A percentile compares a stretch with the other conserved stretches of the same genome.
These are phyloP conservation scores for Ascocoryne sarcoides DNA, from an alignment of 2,329 filamentous ascomycete genomes.

Conservation along the genomic window DNA sequence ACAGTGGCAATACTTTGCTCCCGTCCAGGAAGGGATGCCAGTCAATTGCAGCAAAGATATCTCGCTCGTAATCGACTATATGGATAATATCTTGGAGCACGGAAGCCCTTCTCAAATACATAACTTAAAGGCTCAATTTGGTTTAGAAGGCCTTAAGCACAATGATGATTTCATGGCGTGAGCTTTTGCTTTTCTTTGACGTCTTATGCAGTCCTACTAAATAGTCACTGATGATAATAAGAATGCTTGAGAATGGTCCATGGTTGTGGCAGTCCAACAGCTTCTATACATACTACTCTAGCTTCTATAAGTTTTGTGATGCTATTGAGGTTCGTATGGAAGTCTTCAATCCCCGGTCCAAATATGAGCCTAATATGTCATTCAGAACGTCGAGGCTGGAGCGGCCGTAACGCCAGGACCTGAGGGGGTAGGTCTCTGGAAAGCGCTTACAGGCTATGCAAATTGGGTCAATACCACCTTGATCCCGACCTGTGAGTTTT, in stretches of 20 bases:
- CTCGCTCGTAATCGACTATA: slow-evolving; percentile 40
- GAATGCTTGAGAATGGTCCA: slow-evolving; percentile 45
- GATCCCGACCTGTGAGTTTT: slow-evolving; percentile 40
- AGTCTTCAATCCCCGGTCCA: too few species aligned
- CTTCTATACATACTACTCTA: slow-evolving; percentile 40
- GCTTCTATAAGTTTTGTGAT: slow-evolving; percentile 37
- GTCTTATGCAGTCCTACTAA: background rate
- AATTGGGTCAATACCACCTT: slow-evolving; percentile 40
- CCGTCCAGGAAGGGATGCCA: slow-evolving; percentile 49
- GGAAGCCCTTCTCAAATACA: slow-evolving; percentile 35
- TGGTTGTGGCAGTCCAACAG: slow-evolving; percentile 48
- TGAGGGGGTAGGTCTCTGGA: slow-evolving; percentile 43
- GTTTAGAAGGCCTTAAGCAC: slow-evolving; percentile 38
- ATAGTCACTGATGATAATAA: slow-evolving; percentile 9
- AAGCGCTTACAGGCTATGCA: slow-evolving; percentile 45
- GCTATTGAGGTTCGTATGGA: slow-evolving; percentile 34
- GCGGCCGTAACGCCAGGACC: slow-evolving; percentile 26
- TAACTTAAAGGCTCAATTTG: slow-evolving; percentile 43
- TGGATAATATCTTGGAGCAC: slow-evolving; percentile 40
- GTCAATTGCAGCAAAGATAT: slow-evolving; percentile 48
- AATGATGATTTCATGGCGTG: slow-evolving; percentile 30
- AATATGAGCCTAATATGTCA: too few species aligned
- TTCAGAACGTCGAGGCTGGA: slow-evolving; percentile 31
- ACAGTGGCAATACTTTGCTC: slow-evolving; percentile 48
- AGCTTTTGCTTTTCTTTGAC: slow-evolving; percentile 1